Evolutionary conservation across 2,329 filamentous ascomycete species (phyloP), one percentile per base, ranked within the genome.

Genomic region (Sporothrix variecibatus): DNA sequence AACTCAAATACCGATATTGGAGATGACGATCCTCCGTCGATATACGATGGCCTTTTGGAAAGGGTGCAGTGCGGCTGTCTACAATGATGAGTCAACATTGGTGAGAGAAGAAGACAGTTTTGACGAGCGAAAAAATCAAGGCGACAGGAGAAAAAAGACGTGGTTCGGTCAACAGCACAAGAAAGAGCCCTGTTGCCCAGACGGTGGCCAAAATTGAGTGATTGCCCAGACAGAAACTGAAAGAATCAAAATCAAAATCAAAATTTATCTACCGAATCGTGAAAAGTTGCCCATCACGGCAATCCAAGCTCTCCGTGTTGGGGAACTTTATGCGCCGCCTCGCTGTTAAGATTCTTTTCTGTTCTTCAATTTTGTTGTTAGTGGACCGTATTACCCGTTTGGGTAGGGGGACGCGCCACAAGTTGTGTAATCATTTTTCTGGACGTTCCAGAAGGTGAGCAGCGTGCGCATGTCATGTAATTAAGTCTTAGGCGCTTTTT

Each of bases 1-100:
- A 60, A 60, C 56, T 17, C 56, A 60, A 60, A 60, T 60, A 60
- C 56, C 56, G 56, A 60, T 60, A 34, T 53, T 31, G 28, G 56
- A 31, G 12, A 60, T 38, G 56, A 56, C 26, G 28, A 38, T 60
- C 28, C 51, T 56, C n/a, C 23, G 51, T 12, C 15, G 51, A 26
- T 26, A 56, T 26, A 56, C 51, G 51, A 56, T 26, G 23, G n/a
- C 51, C 8, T 1, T 34, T 34, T 34, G 15, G 15, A 49, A 20
- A 49, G 15, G 20, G 3, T 4, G 23, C 9, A 5, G 5, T 56
- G 9, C 12, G 23, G 23, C 51, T 28, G 51, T 60, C 5, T 60
- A 7, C 23, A 8, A 26, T 34, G 56, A 60, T 60, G 15, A 60
- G 28, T 34, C 28, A 34, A 60, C 28, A 60, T 34, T 28, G 15